phyloP scores from a whole-genome alignment of 352 stramenopile genomes.

The Blastocystis sp. region DNA sequence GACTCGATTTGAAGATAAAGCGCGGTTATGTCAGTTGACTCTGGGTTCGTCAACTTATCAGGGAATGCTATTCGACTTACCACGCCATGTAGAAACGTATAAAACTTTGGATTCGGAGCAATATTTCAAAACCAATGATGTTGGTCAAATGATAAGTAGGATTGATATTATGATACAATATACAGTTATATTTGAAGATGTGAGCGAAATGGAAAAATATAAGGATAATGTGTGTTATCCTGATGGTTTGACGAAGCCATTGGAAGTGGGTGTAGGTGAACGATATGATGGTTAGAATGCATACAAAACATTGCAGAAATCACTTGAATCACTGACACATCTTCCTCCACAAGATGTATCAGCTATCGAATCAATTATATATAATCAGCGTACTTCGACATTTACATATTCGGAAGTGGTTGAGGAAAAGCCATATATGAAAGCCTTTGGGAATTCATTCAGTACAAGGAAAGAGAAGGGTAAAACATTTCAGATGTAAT shows the following conservation, averaged over 20 bases:
- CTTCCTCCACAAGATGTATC: conserved; percentile 10
- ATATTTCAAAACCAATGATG: conserved; percentile 58
- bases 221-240: conserved; percentile 19
- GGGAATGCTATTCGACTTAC: conserved; percentile 34
- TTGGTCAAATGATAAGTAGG: conserved; percentile 37
- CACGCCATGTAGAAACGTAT: conserved; percentile 45
- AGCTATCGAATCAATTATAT: conserved; percentile 51
- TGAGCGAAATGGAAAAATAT: background rate
- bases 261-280: background rate
- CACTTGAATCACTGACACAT: background rate
- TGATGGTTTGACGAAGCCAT: conserved; percentile 25
- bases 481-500: conserved; percentile 10
- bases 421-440: conserved; percentile 37
- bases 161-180: background rate
- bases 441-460: background rate
- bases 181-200: conserved; percentile 47
- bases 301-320: background rate
- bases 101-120: conserved; percentile 57
- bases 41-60: conserved; percentile 6
- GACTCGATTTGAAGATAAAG: background rate
- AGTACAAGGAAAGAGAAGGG: conserved; percentile 18
- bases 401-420: conserved; percentile 40
- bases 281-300: background rate
- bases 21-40: background rate
- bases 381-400: conserved; percentile 7